A percentile compares a stretch with the other conserved stretches of the same genome.
Evolutionary conservation across 2,329 filamentous ascomycete genomes (phyloP).

Genomic region (Calonectria leucothoes): DNA sequence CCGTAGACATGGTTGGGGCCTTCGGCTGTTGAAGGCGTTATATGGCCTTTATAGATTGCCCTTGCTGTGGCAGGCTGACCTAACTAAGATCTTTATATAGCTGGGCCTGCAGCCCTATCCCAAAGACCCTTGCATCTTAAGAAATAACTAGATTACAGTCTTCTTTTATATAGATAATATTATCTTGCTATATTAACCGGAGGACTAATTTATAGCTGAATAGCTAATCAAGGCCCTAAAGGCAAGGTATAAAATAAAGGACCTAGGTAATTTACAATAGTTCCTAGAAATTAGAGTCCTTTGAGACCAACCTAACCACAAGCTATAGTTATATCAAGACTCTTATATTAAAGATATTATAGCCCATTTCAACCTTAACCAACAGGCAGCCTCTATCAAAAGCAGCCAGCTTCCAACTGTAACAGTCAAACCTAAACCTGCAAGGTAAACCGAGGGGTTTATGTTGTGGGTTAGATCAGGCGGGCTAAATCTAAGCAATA

Average conservation of each 20-base stretch:
- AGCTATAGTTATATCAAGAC: background rate
- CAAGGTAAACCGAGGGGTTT: too few relatives aligned
- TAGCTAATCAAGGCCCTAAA: background rate
- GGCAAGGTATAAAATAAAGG: background rate
- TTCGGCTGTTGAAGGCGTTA: background rate
- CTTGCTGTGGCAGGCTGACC: background rate
- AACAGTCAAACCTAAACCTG: too few relatives aligned
- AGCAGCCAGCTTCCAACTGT: background rate
- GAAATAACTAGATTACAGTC: background rate
- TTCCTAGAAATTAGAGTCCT: background rate
- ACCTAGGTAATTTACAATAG: background rate
- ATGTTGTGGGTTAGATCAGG: too few relatives aligned
- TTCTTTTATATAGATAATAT: slow-evolving; percentile 5
- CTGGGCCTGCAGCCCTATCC: background rate
- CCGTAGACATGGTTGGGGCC: background rate
- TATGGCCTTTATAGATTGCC: background rate
- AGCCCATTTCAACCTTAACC: background rate
- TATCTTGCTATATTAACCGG: background rate
- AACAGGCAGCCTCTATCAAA: background rate
- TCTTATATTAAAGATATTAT: background rate
- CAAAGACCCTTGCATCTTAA: background rate
- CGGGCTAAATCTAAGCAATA: too few relatives aligned
- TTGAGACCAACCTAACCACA: background rate
- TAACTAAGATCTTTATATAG: background rate
- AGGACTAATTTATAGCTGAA: background rate